Percentiles rank a stretch among this genome's conserved stretches.
Conservation (phyloP, 1,139 yeast species). For the Geotrichum australiense region DNA sequence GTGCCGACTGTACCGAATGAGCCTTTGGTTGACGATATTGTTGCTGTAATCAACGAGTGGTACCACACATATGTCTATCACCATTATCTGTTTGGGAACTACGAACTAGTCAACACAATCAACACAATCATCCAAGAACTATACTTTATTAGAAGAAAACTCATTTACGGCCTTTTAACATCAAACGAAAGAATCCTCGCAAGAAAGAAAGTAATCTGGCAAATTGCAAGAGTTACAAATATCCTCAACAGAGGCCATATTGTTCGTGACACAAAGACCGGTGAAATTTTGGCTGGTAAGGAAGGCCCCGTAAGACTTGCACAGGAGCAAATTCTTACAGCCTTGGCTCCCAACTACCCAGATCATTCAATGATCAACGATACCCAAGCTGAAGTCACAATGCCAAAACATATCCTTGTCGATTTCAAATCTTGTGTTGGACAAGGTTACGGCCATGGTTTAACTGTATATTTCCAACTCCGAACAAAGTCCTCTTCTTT, state of each 20-base stretch:
- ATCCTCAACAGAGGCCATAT: slow-evolving; percentile 58
- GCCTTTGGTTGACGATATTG: slow-evolving; percentile 32
- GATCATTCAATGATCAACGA: slow-evolving; percentile 33
- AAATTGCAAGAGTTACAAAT: slow-evolving; percentile 61
- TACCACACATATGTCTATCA: slow-evolving; percentile 28
- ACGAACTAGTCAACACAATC: slow-evolving; percentile 32
- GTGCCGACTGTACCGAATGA: slow-evolving; percentile 24
- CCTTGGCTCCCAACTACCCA: slow-evolving; percentile 70
- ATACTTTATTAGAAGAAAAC: slow-evolving; percentile 55
- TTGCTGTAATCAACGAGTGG: slow-evolving; percentile 32
- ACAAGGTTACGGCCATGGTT: slow-evolving; percentile 47
- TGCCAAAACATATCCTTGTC: slow-evolving; percentile 70
- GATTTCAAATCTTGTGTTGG: slow-evolving; percentile 70
- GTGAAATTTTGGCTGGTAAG: slow-evolving; percentile 47
- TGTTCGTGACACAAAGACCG: slow-evolving; percentile 65
- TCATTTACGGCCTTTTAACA: slow-evolving; percentile 53
- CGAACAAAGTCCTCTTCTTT: slow-evolving; percentile 58
- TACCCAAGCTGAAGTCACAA: slow-evolving; percentile 31
- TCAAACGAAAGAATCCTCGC: slow-evolving; percentile 49
- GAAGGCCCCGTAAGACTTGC: slow-evolving; percentile 53
- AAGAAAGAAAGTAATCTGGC: slow-evolving; percentile 51
- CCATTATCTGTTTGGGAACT: slow-evolving; percentile 32
- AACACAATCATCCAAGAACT: slow-evolving; percentile 40
- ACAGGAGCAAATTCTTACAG: slow-evolving; percentile 59
- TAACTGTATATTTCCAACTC: slow-evolving; percentile 64